Percentiles rank a stretch among this genome's conserved stretches.
phyloP scores from a whole-genome alignment of 352 stramenopile species.

The Phytophthora tentaculata region DNA sequence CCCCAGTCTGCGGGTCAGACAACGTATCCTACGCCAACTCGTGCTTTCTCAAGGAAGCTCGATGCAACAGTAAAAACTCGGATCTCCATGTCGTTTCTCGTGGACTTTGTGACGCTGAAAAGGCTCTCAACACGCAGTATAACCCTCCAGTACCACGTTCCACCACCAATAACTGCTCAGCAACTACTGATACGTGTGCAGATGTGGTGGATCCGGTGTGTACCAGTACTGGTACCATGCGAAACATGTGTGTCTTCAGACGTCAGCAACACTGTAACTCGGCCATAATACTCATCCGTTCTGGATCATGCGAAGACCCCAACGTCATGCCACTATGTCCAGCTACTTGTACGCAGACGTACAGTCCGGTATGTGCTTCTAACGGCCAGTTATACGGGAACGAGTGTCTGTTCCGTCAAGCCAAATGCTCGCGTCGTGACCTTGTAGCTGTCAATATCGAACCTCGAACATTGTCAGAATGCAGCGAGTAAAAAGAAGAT shows the following conservation, averaged over 20 bases:
- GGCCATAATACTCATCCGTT: slow-evolving; percentile 28
- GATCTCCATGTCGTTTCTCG: slow-evolving; percentile 25
- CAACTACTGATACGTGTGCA: slow-evolving; percentile 40
- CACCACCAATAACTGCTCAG: slow-evolving; percentile 2
- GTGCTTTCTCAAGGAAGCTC: slow-evolving; percentile 60
- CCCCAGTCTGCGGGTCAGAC: slow-evolving; percentile 57
- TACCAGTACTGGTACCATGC: slow-evolving; percentile 50
- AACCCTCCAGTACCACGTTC: slow-evolving; percentile 21
- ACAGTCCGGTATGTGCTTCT: slow-evolving; percentile 53
- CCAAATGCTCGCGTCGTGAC: slow-evolving; percentile 43
- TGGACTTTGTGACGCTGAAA: slow-evolving; percentile 41
- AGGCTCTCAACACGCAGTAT: slow-evolving; percentile 37
- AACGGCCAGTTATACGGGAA: slow-evolving; percentile 62
- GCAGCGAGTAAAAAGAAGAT: slow-evolving; percentile 12
- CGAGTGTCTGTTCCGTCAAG: slow-evolving; percentile 59
- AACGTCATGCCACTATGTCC: slow-evolving; percentile 41
- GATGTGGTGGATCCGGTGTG: slow-evolving; percentile 58
- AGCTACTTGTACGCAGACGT: slow-evolving; percentile 42
- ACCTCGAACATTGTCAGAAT: slow-evolving; percentile 20
- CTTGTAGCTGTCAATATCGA: slow-evolving; percentile 31
- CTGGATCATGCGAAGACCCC: slow-evolving; percentile 35
- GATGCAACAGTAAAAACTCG: slow-evolving; percentile 31
- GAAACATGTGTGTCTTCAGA: slow-evolving; percentile 51
- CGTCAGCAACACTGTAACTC: slow-evolving; percentile 39
- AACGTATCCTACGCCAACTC: slow-evolving; percentile 53